Conservation (phyloP, 192 early-diverging fungal genomes). For the Backusella mclennaniae region DNA sequence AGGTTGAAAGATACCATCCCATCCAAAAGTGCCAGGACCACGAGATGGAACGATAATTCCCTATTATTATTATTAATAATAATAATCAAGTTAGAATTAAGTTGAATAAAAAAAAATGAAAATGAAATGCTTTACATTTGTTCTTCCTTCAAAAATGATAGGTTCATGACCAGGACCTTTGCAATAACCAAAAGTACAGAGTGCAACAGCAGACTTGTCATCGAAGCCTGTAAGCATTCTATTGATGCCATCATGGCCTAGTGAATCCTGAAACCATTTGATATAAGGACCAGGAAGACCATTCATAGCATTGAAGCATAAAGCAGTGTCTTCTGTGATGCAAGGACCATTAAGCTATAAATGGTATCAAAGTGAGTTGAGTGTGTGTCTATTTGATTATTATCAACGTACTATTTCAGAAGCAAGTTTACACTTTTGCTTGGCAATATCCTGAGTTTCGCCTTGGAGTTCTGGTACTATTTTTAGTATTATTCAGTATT, state of each 20-base stretch:
- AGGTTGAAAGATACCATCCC: conserved; percentile 96
- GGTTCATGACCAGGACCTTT: conserved; percentile 79
- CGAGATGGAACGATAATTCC: conserved; percentile 86
- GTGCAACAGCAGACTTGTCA: conserved; percentile 84
- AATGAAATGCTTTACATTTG: conserved; percentile 40
- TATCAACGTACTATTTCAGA: conserved; percentile 47
- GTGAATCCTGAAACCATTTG: conserved; percentile 90
- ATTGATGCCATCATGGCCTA: conserved; percentile 81
- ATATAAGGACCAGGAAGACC: conserved; percentile 92
- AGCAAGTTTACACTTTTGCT: conserved; percentile 78
- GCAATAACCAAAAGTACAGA: conserved; percentile 91
- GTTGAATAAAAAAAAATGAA: background rate
- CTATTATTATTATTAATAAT: conserved; percentile 1
- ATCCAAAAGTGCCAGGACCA: conserved; percentile 86
- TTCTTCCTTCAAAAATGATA: conserved; percentile 85
- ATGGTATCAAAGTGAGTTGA: background rate
- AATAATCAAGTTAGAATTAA: background rate
- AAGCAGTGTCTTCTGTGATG: conserved; percentile 91
- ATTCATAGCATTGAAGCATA: conserved; percentile 94
- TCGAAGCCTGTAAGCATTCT: conserved; percentile 85
- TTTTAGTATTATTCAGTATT: background rate
- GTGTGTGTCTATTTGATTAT: conserved; percentile 4
- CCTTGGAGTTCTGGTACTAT: conserved; percentile 93
- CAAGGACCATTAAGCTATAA: conserved; percentile 64
- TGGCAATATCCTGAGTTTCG: conserved; percentile 71